phyloP scores from a whole-genome alignment of 495 filamentous ascomycete species.

The Neurospora sp. region DNA sequence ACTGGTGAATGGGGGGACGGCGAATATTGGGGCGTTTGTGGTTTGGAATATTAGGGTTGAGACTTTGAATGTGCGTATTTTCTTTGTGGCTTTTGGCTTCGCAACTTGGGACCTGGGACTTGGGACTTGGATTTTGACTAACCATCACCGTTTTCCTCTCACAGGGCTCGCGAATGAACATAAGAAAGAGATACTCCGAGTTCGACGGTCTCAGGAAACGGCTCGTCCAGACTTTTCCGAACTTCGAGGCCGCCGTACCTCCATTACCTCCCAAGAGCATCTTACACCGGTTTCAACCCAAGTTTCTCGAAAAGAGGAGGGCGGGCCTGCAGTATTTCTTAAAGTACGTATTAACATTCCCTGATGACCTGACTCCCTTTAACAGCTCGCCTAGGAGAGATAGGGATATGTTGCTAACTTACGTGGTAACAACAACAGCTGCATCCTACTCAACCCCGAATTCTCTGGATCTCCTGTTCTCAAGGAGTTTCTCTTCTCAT shows the following conservation, averaged over 20 bases:
- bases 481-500: constrained; percentile 48
- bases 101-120: not conserved
- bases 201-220: constrained; percentile 41
- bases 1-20: constrained; percentile 38
- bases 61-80: constrained; percentile 32
- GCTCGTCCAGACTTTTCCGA: constrained; percentile 43
- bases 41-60: constrained; percentile 47
- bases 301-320: constrained; percentile 42
- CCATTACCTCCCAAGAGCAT: constrained; percentile 45
- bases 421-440: constrained; percentile 21
- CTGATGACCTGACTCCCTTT: not conserved
- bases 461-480: constrained; percentile 46
- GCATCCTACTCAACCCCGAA: constrained; percentile 47
- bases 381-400: not conserved
- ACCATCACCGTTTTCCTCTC: not conserved
- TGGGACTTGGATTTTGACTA: not conserved
- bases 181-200: constrained; percentile 49
- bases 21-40: constrained; percentile 46
- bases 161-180: constrained; percentile 43
- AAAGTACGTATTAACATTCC: constrained; percentile 28
- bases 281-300: constrained; percentile 40
- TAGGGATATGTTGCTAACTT: not conserved
- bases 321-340: constrained; percentile 46
- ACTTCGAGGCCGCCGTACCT: constrained; percentile 44
- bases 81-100: too few relatives aligned